These are phyloP conservation scores for Pythium monospermum DNA, from an alignment of 352 stramenopile genomes.

Conservation along the genomic window DNA sequence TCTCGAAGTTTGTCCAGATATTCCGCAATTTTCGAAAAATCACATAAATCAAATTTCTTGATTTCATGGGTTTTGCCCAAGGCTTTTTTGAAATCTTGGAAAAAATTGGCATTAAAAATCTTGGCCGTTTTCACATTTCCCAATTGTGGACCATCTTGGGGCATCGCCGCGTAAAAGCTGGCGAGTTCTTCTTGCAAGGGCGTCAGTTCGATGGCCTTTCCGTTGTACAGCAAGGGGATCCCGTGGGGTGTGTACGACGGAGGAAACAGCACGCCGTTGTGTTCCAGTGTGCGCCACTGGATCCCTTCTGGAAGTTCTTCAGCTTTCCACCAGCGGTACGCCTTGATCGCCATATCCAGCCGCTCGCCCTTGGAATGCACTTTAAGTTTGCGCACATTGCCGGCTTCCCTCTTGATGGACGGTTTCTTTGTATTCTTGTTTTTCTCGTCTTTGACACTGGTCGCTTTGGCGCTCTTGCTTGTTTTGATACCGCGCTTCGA, in stretches of 20 bases:
- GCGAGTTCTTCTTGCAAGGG: constrained; percentile 93
- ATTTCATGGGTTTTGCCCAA: constrained; percentile 94
- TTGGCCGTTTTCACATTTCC: constrained; percentile 94
- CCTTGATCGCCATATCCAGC: constrained; percentile 96
- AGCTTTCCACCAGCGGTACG: constrained; percentile 99
- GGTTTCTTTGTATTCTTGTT: constrained; percentile 21
- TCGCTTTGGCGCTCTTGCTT: constrained; percentile 41
- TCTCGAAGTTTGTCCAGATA: constrained; percentile 92
- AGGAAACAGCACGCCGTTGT: constrained; percentile 98
- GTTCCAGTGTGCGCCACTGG: constrained; percentile 99
- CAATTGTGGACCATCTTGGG: constrained; percentile 97
- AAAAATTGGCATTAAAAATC: constrained; percentile 99
- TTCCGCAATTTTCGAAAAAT: constrained; percentile 94
- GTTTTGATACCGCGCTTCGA: constrained; percentile 27
- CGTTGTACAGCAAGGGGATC: constrained; percentile 94
- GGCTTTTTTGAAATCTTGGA: constrained; percentile 88
- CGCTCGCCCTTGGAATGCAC: constrained; percentile 91
- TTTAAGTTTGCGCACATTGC: constrained; percentile 87
- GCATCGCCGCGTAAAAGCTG: constrained; percentile 94
- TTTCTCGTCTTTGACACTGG: constrained; percentile 31
- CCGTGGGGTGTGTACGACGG: constrained; percentile 94
- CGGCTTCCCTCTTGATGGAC: constrained; percentile 43
- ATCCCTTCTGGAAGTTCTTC: constrained; percentile 91
- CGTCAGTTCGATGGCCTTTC: constrained; percentile 91
- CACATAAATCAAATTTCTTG: constrained; percentile 95